A percentile compares a stretch with the other conserved stretches of the same genome.
Evolutionary conservation across 1,284 basidiomycete genomes (phyloP).

Genomic region (Austroboletus niveus): DNA sequence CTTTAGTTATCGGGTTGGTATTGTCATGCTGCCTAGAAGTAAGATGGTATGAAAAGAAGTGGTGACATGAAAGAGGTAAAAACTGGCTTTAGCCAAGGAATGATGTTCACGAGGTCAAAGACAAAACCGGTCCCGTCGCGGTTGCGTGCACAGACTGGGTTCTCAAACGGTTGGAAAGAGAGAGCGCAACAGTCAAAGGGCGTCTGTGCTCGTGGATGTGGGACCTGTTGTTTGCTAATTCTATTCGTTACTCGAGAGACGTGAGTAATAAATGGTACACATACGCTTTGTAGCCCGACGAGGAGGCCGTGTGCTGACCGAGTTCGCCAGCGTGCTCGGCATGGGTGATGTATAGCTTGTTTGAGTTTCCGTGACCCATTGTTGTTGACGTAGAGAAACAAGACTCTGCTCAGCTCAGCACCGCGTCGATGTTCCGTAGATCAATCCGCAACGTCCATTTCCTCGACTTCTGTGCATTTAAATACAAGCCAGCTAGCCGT

Average conservation of each 20-base stretch:
- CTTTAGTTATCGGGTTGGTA: slow-evolving; percentile 85
- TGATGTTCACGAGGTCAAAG: slow-evolving; percentile 88
- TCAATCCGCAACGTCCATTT: slow-evolving; percentile 28
- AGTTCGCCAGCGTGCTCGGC: slow-evolving; percentile 76
- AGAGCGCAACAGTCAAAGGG: slow-evolving; percentile 93
- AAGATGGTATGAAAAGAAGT: slow-evolving; percentile 15
- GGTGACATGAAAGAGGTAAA: slow-evolving; percentile 8
- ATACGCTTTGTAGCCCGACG: slow-evolving; percentile 68
- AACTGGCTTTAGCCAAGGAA: slow-evolving; percentile 90
- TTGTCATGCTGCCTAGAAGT: slow-evolving; percentile 67
- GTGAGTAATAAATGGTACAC: slow-evolving; percentile 25
- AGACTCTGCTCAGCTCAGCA: slow-evolving; percentile 1
- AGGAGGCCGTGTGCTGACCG: slow-evolving; percentile 74
- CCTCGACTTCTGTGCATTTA: slow-evolving; percentile 34
- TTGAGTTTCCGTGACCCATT: slow-evolving; percentile 84
- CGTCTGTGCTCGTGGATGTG: slow-evolving; percentile 59
- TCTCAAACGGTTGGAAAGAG: slow-evolving; percentile 86
- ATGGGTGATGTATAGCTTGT: slow-evolving; percentile 86
- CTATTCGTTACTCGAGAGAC: not conserved
- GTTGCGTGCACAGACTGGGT: slow-evolving; percentile 87
- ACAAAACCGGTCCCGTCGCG: slow-evolving; percentile 75
- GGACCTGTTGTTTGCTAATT: slow-evolving; percentile 62
- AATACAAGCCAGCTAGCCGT: slow-evolving; percentile 13
- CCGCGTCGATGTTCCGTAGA: slow-evolving; percentile 36
- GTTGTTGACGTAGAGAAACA: slow-evolving; percentile 3